phyloP scores from a whole-genome alignment of 2,329 filamentous ascomycete species.

The Cladosporium velox region DNA sequence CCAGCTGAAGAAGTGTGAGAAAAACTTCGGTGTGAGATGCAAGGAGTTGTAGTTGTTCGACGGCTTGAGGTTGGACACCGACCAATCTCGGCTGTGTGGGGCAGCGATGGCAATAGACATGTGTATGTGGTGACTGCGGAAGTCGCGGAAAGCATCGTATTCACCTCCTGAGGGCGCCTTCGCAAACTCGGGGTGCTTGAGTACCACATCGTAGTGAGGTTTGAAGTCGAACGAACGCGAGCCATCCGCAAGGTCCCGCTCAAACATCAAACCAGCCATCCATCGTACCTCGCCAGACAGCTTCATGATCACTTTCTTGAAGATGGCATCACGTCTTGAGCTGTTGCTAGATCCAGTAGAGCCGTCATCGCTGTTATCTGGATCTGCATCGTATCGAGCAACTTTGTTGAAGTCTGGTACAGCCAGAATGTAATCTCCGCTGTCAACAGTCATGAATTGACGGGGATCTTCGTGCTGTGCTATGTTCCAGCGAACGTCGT shows the following conservation, averaged over 20 bases:
- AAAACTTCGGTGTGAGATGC: slow-evolving; percentile 91
- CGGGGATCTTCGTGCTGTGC: slow-evolving; percentile 83
- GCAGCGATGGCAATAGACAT: slow-evolving; percentile 89
- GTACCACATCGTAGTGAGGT: slow-evolving; percentile 86
- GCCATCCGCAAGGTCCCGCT: slow-evolving; percentile 73
- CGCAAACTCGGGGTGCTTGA: slow-evolving; percentile 77
- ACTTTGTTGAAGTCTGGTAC: slow-evolving; percentile 91
- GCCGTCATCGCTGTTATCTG: slow-evolving; percentile 52
- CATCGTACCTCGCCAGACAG: slow-evolving; percentile 93
- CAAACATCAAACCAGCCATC: slow-evolving; percentile 88
- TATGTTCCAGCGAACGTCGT: slow-evolving; percentile 85
- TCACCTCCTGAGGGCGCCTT: slow-evolving; percentile 55
- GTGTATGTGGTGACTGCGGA: slow-evolving; percentile 95
- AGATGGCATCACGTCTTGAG: slow-evolving; percentile 73
- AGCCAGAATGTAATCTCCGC: slow-evolving; percentile 90
- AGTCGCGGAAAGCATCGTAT: slow-evolving; percentile 96
- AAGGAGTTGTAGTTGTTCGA: slow-evolving; percentile 95
- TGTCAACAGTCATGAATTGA: slow-evolving; percentile 93
- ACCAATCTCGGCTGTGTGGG: slow-evolving; percentile 84
- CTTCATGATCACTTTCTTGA: slow-evolving; percentile 99
- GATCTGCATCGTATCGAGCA: slow-evolving; percentile 65
- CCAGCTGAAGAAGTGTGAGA: slow-evolving; percentile 98
- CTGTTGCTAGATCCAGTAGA: slow-evolving; percentile 63
- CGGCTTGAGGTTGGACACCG: slow-evolving; percentile 69
- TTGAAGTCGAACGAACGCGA: slow-evolving; percentile 82